These are phyloP conservation scores for Diaporthe helianthi DNA, from an alignment of 2,329 filamentous ascomycete species.

Conservation along the genomic window DNA sequence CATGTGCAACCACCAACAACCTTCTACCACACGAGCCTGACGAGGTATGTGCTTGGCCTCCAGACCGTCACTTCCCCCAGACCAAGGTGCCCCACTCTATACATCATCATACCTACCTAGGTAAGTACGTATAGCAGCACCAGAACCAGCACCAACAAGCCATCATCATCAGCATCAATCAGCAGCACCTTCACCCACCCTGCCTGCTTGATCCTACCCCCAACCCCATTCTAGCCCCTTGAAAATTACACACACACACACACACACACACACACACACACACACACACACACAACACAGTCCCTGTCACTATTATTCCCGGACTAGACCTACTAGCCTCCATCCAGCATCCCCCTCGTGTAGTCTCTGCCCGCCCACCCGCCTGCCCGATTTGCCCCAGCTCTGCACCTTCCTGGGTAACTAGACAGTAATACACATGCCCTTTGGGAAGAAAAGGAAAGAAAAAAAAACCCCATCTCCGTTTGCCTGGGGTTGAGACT, in stretches of 20 bases:
- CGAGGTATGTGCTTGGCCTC: not conserved
- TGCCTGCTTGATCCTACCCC: too few relatives aligned
- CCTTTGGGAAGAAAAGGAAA: not conserved
- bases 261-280: too few relatives aligned
- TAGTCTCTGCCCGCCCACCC: constrained; percentile 17
- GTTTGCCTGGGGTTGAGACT: not conserved
- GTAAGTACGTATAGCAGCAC: not conserved
- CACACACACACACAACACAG: not conserved
- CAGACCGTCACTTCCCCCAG: constrained; percentile 15
- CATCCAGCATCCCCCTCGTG: not conserved
- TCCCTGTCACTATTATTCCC: not conserved
- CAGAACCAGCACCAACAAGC: not conserved
- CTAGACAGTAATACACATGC: not conserved
- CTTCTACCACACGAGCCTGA: too few relatives aligned
- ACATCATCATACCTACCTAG: not conserved
- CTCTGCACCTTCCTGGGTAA: not conserved
- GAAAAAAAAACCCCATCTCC: not conserved
- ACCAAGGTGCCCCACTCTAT: not conserved
- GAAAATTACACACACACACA: too few relatives aligned
- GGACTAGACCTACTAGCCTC: not conserved
- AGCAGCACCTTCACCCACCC: not conserved
- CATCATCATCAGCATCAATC: not conserved
- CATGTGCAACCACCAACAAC: too few relatives aligned
- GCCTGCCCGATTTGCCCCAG: constrained; percentile 7
- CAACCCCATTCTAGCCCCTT: not conserved